phyloP scores from a whole-genome alignment of 2,329 filamentous ascomycete genomes.

The Setomelanomma holmii region DNA sequence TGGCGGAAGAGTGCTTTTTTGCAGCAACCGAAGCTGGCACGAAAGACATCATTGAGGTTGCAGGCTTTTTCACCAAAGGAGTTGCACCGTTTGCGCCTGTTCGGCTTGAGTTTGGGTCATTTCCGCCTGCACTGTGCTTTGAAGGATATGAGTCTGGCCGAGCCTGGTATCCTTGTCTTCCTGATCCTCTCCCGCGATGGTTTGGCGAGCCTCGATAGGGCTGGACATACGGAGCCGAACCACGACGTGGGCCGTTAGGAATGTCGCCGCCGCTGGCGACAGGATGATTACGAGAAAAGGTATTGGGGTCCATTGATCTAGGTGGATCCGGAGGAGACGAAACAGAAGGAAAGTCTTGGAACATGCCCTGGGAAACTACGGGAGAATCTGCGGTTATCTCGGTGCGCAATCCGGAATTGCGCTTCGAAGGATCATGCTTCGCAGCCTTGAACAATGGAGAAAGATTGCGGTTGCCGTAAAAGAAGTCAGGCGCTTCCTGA shows the following conservation, averaged over 20 bases:
- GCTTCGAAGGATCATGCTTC: conserved; percentile 50
- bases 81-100: conserved; percentile 21
- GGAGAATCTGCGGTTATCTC: conserved; percentile 49
- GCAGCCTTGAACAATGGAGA: conserved; percentile 58
- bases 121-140: conserved; percentile 18
- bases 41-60: conserved; percentile 41
- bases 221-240: conserved; percentile 35
- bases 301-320: conserved; percentile 25
- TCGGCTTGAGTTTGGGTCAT: conserved; percentile 14
- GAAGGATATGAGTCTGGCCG: conserved; percentile 33
- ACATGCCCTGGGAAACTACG: conserved; percentile 26
- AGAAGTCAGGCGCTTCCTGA: conserved; percentile 38
- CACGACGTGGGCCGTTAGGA: conserved; percentile 25
- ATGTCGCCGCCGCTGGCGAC: conserved; percentile 21
- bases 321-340: conserved; percentile 5
- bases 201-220: conserved; percentile 33
- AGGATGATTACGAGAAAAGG: conserved; percentile 22
- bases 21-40: conserved; percentile 47
- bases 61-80: conserved; percentile 26
- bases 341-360: conserved; percentile 34
- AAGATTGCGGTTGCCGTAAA: conserved; percentile 56
- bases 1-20: conserved; percentile 35
- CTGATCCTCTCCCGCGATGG: conserved; percentile 31
- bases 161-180: conserved; percentile 28
- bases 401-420: conserved; percentile 54